A percentile compares a stretch with the other conserved stretches of the same genome.
Conservation (phyloP, 1,284 basidiomycete genomes). For the Melampsora larici-populina region DNA sequence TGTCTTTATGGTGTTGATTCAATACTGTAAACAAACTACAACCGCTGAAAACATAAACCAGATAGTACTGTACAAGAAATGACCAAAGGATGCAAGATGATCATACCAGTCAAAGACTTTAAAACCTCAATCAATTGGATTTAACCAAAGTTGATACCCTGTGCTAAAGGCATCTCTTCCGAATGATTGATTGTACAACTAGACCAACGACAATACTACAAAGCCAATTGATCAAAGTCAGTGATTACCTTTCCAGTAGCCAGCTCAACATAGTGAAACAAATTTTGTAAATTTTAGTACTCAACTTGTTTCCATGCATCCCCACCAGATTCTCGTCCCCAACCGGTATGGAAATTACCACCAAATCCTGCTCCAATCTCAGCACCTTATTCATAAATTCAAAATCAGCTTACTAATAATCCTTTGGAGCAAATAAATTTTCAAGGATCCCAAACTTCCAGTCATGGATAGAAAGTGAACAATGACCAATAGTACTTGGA, state of each 20-base stretch:
- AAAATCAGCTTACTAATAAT: slow-evolving; percentile 69
- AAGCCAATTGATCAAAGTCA: background rate
- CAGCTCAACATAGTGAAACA: too few relatives aligned
- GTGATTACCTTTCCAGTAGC: too few relatives aligned
- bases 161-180: slow-evolving; percentile 78
- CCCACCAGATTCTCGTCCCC: slow-evolving; percentile 94
- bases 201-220: slow-evolving; percentile 57
- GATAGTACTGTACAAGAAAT: too few relatives aligned
- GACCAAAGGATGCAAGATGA: too few relatives aligned
- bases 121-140: too few relatives aligned
- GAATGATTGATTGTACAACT: slow-evolving; percentile 91
- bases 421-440: slow-evolving; percentile 57
- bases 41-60: too few relatives aligned
- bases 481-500: slow-evolving; percentile 4
- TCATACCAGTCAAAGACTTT: too few relatives aligned
- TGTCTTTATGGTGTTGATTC: too few relatives aligned
- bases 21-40: too few relatives aligned
- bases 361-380: slow-evolving; percentile 90
- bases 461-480: slow-evolving; percentile 46
- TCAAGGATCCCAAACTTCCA: background rate
- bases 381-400: slow-evolving; percentile 75
- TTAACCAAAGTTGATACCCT: slow-evolving; percentile 75
- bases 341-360: slow-evolving; percentile 76
- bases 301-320: slow-evolving; percentile 95
- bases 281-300: background rate